These are phyloP conservation scores for Novymonas esmeraldas DNA, from an alignment of 208 protist genomes.

Conservation along the genomic window DNA sequence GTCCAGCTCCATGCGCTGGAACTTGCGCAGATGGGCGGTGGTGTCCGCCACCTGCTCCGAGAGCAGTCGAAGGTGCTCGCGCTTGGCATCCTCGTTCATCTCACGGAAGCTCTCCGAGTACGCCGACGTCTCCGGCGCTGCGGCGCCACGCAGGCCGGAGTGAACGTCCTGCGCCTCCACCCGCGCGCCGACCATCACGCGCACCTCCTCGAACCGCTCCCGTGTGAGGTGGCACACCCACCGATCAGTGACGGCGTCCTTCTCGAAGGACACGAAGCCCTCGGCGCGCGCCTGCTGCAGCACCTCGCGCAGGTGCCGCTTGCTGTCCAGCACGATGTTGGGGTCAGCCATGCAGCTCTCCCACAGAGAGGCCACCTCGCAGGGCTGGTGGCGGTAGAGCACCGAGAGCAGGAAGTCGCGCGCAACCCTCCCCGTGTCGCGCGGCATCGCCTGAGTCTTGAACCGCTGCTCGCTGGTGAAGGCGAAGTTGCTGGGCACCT, in stretches of 20 bases:
- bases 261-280: slow-evolving; percentile 88
- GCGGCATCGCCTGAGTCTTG: slow-evolving; percentile 72
- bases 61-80: slow-evolving; percentile 64
- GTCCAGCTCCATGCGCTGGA: slow-evolving; percentile 88
- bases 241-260: slow-evolving; percentile 57
- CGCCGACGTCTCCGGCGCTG: slow-evolving; percentile 65
- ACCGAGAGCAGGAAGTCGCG: slow-evolving; percentile 89
- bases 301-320: slow-evolving; percentile 89
- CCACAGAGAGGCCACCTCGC: slow-evolving; percentile 85
- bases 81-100: slow-evolving; percentile 73
- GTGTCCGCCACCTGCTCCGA: slow-evolving; percentile 71
- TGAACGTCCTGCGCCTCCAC: slow-evolving; percentile 45
- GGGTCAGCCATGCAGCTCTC: slow-evolving; percentile 79
- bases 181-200: slow-evolving; percentile 54
- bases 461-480: slow-evolving; percentile 84
- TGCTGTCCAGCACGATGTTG: slow-evolving; percentile 89
- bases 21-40: slow-evolving; percentile 68
- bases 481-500: slow-evolving; percentile 78
- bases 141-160: slow-evolving; percentile 54
- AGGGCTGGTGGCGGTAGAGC: slow-evolving; percentile 90
- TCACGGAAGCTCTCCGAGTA: slow-evolving; percentile 63
- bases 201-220: slow-evolving; percentile 89
- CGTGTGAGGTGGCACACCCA: slow-evolving; percentile 84
- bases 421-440: slow-evolving; percentile 85
- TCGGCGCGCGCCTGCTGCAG: slow-evolving; percentile 86